A percentile compares a stretch with the other conserved stretches of the same genome.
Conservation (phyloP, 192 early-diverging fungal genomes). For the Phycomyces nitens region DNA sequence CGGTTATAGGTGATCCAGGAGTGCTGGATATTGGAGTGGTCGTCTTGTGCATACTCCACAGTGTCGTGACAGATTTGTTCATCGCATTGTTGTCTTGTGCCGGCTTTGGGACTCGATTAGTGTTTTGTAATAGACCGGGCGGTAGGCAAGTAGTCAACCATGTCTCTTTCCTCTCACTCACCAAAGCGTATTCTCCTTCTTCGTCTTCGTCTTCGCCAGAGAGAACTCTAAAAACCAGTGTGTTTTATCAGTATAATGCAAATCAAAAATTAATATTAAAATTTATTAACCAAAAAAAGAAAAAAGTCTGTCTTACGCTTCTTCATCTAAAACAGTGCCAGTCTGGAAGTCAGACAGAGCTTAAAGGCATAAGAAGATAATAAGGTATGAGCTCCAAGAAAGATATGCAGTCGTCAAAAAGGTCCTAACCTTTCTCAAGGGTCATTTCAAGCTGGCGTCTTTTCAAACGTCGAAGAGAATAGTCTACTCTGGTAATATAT, state of each 20-base stretch:
- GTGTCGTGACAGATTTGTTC: slow-evolving; percentile 54
- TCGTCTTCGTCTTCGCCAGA: slow-evolving; percentile 28
- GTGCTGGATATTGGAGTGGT: slow-evolving; percentile 12
- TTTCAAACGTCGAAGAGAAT: slow-evolving; percentile 34
- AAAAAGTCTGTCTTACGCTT: background rate
- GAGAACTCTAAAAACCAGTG: background rate
- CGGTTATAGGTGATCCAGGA: slow-evolving; percentile 13
- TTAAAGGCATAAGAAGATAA: background rate
- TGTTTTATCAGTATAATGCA: background rate
- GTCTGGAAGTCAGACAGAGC: background rate
- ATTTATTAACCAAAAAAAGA: too few species aligned
- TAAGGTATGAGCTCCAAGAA: background rate
- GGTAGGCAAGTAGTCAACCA: slow-evolving; percentile 11
- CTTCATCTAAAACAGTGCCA: background rate
- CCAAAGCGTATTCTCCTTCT: slow-evolving; percentile 30
- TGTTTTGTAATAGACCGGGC: background rate
- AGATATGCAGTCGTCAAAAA: too few species aligned
- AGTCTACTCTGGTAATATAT: slow-evolving; percentile 33
- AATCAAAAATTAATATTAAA: background rate
- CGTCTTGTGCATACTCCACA: slow-evolving; percentile 45
- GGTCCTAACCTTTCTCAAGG: slow-evolving; percentile 30
- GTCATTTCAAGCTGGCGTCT: slow-evolving; percentile 33
- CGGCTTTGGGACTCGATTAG: slow-evolving; percentile 13
- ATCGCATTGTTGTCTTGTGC: slow-evolving; percentile 50
- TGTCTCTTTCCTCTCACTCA: slow-evolving; percentile 14